Conservation (phyloP, 129 eudicot species). For the Saposhnikovia divaricata region DNA sequence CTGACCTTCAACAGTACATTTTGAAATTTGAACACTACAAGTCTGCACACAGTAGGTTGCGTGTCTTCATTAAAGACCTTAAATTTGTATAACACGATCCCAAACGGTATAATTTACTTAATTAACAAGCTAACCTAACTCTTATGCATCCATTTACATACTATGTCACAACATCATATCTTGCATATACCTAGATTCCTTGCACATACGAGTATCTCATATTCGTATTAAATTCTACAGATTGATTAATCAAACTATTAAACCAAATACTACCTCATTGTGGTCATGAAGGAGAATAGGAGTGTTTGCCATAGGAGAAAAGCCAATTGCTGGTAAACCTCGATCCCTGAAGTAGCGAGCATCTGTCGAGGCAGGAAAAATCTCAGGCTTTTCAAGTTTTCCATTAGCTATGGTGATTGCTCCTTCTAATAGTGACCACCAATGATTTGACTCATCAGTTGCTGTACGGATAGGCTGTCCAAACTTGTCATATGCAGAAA, state of each 20-base stretch:
- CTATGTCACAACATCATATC: not conserved
- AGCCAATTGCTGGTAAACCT: slow-evolving; percentile 88
- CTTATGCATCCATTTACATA: not conserved
- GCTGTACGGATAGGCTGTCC: slow-evolving; percentile 69
- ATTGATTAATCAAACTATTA: not conserved
- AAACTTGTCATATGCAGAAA: slow-evolving; percentile 45
- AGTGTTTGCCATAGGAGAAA: slow-evolving; percentile 98
- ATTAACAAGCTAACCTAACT: not conserved
- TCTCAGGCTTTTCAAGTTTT: slow-evolving; percentile 71
- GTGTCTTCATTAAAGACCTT: not conserved
- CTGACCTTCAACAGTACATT: not conserved
- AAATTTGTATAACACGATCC: not conserved
- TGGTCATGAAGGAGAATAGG: slow-evolving; percentile 93
- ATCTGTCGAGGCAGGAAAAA: slow-evolving; percentile 89
- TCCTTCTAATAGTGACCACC: slow-evolving; percentile 82
- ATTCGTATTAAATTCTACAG: not conserved
- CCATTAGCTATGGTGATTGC: slow-evolving; percentile 62
- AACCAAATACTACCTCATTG: slow-evolving; percentile 55
- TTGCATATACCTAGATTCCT: not conserved
- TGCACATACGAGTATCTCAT: not conserved
- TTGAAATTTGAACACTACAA: not conserved
- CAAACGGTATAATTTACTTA: not conserved
- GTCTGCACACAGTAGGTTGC: not conserved
- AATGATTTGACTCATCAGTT: slow-evolving; percentile 71
- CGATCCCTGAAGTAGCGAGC: slow-evolving; percentile 72